Percentiles rank a stretch among this genome's conserved stretches.
These are phyloP conservation scores for Nepenthes alata DNA, from an alignment of 179 eudicot genomes.

Conservation along the genomic window DNA sequence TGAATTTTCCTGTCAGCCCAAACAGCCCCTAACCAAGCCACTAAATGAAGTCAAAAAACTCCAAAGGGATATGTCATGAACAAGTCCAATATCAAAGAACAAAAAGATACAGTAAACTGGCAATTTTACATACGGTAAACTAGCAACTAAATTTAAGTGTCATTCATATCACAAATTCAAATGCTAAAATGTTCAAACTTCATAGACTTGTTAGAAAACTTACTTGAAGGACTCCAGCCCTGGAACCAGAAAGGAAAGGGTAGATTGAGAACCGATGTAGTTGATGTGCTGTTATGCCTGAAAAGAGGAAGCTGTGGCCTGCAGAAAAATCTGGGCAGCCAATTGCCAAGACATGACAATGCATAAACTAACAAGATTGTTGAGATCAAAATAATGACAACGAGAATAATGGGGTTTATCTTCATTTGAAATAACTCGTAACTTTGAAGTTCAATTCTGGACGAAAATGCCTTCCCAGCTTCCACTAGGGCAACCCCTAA, in stretches of 20 bases:
- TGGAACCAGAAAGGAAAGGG: slow-evolving; percentile 56
- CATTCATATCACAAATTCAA: too few species aligned
- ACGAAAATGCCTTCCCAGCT: slow-evolving; percentile 72
- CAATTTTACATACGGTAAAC: too few species aligned
- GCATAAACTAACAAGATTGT: slow-evolving; percentile 40
- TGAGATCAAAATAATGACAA: slow-evolving; percentile 49
- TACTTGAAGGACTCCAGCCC: slow-evolving; percentile 69
- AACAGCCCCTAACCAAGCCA: too few species aligned
- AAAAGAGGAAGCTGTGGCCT: slow-evolving; percentile 55
- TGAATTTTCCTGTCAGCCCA: too few species aligned
- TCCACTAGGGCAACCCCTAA: slow-evolving; percentile 90
- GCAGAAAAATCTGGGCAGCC: slow-evolving; percentile 45
- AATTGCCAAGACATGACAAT: slow-evolving; percentile 45
- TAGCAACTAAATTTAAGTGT: too few species aligned
- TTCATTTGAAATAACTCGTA: slow-evolving; percentile 49
- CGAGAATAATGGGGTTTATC: slow-evolving; percentile 51
- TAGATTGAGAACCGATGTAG: slow-evolving; percentile 43
- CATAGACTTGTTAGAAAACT: slow-evolving; percentile 1
- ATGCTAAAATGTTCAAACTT: too few species aligned
- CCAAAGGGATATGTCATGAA: too few species aligned
- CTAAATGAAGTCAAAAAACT: too few species aligned
- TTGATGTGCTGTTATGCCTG: slow-evolving; percentile 49
- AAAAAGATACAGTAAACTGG: too few species aligned
- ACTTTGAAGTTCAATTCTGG: slow-evolving; percentile 27
- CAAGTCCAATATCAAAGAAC: too few species aligned